These are phyloP conservation scores for Aspergillus affinis DNA, from an alignment of 495 filamentous ascomycete species.

Conservation along the genomic window DNA sequence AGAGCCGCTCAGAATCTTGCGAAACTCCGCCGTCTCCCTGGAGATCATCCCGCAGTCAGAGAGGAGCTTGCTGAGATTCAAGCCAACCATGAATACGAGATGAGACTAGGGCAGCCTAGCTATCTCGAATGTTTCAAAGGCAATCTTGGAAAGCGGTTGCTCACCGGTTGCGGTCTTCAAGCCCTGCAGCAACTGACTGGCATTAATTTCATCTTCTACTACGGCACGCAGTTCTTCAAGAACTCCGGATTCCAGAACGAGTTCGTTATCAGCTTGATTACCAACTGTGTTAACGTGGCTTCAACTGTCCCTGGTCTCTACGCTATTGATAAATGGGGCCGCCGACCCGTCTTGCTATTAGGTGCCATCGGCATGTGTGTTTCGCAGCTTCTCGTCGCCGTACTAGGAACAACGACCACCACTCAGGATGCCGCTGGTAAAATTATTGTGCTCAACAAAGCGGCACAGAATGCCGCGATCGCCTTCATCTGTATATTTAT, in stretches of 20 bases:
- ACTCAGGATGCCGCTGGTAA: background rate
- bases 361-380: background rate
- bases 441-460: background rate
- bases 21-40: background rate
- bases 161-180: background rate
- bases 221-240: constrained; percentile 4
- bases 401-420: background rate
- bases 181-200: background rate
- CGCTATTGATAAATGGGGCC: constrained; percentile 1
- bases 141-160: background rate
- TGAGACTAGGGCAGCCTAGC: background rate
- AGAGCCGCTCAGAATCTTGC: background rate
- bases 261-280: background rate
- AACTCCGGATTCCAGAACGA: constrained; percentile 1
- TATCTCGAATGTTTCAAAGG: background rate
- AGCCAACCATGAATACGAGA: constrained; percentile 8
- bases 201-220: constrained; percentile 4
- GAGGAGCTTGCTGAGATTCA: constrained; percentile 7
- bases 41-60: background rate
- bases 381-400: background rate
- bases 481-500: constrained; percentile 1
- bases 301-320: constrained; percentile 2
- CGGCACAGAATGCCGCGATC: background rate
- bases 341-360: background rate
- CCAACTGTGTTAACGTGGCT: constrained; percentile 1